These are phyloP conservation scores for Penicillium rolfsii DNA, from an alignment of 2,329 filamentous ascomycete genomes.

Conservation along the genomic window DNA sequence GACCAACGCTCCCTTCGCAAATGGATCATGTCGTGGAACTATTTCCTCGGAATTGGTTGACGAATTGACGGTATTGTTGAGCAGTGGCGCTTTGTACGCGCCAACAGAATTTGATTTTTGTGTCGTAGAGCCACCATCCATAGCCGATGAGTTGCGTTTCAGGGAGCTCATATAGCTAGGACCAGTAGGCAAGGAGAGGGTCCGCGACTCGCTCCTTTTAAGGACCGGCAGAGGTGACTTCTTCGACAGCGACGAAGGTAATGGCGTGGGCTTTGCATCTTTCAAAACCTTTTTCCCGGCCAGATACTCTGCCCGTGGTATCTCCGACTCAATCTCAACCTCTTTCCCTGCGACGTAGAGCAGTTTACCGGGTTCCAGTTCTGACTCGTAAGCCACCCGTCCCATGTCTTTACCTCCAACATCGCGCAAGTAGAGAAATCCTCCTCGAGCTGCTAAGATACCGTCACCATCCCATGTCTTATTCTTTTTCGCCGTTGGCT, in stretches of 20 bases:
- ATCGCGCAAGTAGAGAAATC: conserved; percentile 65
- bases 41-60: conserved; percentile 53
- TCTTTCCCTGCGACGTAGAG: conserved; percentile 69
- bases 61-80: conserved; percentile 56
- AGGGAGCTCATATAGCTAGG: conserved; percentile 17
- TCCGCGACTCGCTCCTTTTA: conserved; percentile 16
- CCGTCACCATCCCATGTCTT: conserved; percentile 79
- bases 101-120: conserved; percentile 48
- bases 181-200: conserved; percentile 10
- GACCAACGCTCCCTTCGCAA: conserved; percentile 62
- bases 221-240: conserved; percentile 28
- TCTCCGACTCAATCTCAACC: conserved; percentile 66
- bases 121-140: conserved; percentile 44
- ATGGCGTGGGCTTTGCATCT: conserved; percentile 27
- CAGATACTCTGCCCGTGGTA: conserved; percentile 63
- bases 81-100: conserved; percentile 65
- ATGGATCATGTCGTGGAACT: conserved; percentile 67
- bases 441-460: conserved; percentile 60
- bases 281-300: conserved; percentile 35
- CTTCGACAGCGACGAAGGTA: conserved; percentile 21
- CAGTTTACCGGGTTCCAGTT: conserved; percentile 62
- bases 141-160: conserved; percentile 15
- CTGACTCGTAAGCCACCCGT: conserved; percentile 57
- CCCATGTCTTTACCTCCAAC: conserved; percentile 67
- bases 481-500: conserved; percentile 71